Base-by-base conservation (phyloP, 2,329 filamentous ascomycete species). In the Lizonia empirigonia region DNA sequence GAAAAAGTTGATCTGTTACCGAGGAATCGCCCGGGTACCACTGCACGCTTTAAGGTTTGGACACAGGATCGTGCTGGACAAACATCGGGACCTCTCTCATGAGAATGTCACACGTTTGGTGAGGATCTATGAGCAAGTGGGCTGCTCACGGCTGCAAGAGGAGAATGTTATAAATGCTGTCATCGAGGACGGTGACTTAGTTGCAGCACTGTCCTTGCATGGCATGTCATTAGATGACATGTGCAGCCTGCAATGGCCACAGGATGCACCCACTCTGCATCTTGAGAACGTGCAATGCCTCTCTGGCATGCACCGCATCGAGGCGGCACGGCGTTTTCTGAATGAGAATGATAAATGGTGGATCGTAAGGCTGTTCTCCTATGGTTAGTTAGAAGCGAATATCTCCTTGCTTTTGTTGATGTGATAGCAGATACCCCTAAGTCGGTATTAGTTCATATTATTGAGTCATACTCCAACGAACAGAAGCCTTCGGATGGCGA, bases 271-370 rank as follows among this genome's bases (percentile, higher is more conserved):
- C 1, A 3, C 36, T n/a, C 51, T 64, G 6, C 8, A 55, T 26
- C 34, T 61, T 16, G 10, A 42, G 13, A 38, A 55, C 7, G 44
- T 65, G 4, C 26, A 62, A 35, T 64, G 50, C n/a, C 50, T 64
- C 12, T 47, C 46, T 26, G 50, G 60, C 4, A 34, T 62, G 19
- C 40, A 66, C 37, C 48, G 50, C 13, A 51, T 59, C 12, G 29
- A 55, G 16, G 58, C 53, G 2, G 58, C 44, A 34, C 30, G 44
- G 33, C 10, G 24, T 4, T 56, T 58, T 18, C 48, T 66, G 1
- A 44, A 64, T 26, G 19, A 55, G 15, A 66, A 64, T 35, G 36
- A 64, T 44, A 58, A 54, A 44, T 66, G 35, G 60, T 66, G 36
- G 56, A 53, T 44, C 15, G 50, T 65, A 7, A 45, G 45, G 18